phyloP scores from a whole-genome alignment of 331 rosid genomes.

The Cydonia oblonga region DNA sequence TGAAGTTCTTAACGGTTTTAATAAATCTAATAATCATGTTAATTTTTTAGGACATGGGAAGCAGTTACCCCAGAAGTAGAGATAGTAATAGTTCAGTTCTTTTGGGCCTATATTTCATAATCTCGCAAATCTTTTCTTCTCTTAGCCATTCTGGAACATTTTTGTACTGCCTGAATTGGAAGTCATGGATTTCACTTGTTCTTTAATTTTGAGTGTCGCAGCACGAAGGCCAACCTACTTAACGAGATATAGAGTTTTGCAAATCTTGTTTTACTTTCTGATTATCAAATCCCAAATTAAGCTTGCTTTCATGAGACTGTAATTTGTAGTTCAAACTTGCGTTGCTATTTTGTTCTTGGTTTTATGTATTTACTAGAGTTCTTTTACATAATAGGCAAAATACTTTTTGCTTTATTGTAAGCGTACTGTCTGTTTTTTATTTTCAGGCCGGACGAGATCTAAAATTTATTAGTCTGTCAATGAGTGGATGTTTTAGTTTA shows the following conservation, averaged over 20 bases:
- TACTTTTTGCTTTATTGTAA: constrained; percentile 3
- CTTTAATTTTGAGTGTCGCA: not conserved
- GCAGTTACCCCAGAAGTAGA: not conserved
- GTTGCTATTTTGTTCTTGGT: not conserved
- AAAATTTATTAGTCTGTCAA: constrained; percentile 54
- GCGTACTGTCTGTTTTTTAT: too few relatives aligned
- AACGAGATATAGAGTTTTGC: not conserved
- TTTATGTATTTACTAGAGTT: not conserved
- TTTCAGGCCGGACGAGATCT: constrained; percentile 95
- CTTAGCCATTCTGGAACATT: not conserved
- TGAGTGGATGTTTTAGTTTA: constrained; percentile 53
- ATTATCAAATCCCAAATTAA: not conserved
- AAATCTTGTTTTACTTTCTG: not conserved
- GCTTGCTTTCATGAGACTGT: not conserved
- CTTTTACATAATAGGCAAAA: not conserved
- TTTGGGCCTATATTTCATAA: not conserved
- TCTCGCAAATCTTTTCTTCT: not conserved
- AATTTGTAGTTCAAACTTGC: not conserved
- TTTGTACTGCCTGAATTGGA: not conserved
- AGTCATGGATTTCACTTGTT: not conserved
- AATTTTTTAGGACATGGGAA: too few relatives aligned
- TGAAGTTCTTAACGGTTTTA: not conserved
- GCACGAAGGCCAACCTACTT: not conserved
- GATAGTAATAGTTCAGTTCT: not conserved
- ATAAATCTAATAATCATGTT: too few relatives aligned